Base-by-base conservation (phyloP, 2,329 filamentous ascomycete genomes). In the Paramyrothecium sp. region DNA sequence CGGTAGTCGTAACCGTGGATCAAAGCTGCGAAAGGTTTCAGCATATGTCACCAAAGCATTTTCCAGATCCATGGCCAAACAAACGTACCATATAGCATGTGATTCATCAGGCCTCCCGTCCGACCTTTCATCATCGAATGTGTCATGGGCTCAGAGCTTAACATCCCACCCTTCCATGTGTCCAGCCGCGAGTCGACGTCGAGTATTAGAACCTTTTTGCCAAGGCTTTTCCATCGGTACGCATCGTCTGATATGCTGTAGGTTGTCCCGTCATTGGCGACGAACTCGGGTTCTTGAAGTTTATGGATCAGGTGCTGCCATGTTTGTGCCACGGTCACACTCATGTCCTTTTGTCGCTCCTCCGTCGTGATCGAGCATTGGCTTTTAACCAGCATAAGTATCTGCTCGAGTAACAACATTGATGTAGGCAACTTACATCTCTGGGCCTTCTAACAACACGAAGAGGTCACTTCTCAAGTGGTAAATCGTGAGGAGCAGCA, bases 1-100 rank as follows among this genome's bases (percentile, higher is more conserved):
- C 74, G 74, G 68, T 76, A 76, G 56, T 71, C 70, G 68, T 76
- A 76, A 44, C 73, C 73, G 58, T 76, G 74, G 46, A 76, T 72
- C 54, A 67, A 69, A 58, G 73, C 72, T 73, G 56, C 22, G 19
- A 10, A 30, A 10, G 10, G 26, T 30, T 30, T 30, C 10, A 30
- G 26, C 10, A 10, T 4, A 5, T 30, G 26, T n/a, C 26, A 30
- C 26, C 4, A 30, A 30, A 30, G 26, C 4, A 30, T 30, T 10
- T 30, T 10, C 26, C 5, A 10, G 26, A 30, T 10, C 10, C 26
- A 10, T 5, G 26, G 4, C 26, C 10, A 30, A 10, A 51, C 20
- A 23, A 23, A 26, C 49, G 19, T 33, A 51, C 49, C 49, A 33
- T 51, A 51, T 10, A 51, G 49, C 49, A 51, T 51, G 22, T 51